Base-by-base conservation (phyloP, 1,284 basidiomycete species). In the Xanthoconium separans region DNA sequence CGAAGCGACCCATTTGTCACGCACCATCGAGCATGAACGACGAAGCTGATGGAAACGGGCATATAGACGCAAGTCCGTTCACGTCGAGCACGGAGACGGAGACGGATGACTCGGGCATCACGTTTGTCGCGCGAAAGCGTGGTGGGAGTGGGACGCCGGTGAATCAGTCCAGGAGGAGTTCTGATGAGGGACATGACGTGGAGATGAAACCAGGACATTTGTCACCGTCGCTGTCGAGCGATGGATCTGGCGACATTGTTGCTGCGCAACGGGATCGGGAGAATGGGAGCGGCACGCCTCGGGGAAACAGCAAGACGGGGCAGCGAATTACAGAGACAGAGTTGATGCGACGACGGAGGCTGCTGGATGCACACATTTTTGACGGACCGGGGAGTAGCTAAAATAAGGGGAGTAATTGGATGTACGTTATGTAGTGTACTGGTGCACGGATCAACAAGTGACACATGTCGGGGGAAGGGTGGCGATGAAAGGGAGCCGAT, bases 241-340 rank as follows among this genome's bases (percentile, higher is more conserved):
- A 29, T 18, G 65, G 57, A 46, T 24, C 34, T 2, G 27, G 22
- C 5, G 63, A 61, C 1, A 36, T 42, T n/a, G 34, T 12, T 18
- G 34, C 15, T 10, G 46, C 40, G 31, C 50, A 51, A 16, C 50
- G 65, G 51, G 60, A 59, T 40, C 56, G 62, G 50, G 64, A 72
- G 58, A 66, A 68, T 15, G 62, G 27, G 46, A 54, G 13, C 57
- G 69, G 69, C 29, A 70, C 68, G 27, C 63, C 69, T 7, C 70
- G 73, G 53, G 56, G 61, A 54, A 61, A 64, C 20, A 70, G 79
- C 58, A 73, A 79, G 71, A 78, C 77, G 40, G 79, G 85, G 53
- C 82, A 85, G 64, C 83, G 86, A 43, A 89, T 89, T 51, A 78
- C 81, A 20, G 90, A 93, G 73, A 83, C 77, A 12, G 91, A 93